phyloP scores from a whole-genome alignment of 352 stramenopile genomes.

The Pythium rhizo-oryzae region DNA sequence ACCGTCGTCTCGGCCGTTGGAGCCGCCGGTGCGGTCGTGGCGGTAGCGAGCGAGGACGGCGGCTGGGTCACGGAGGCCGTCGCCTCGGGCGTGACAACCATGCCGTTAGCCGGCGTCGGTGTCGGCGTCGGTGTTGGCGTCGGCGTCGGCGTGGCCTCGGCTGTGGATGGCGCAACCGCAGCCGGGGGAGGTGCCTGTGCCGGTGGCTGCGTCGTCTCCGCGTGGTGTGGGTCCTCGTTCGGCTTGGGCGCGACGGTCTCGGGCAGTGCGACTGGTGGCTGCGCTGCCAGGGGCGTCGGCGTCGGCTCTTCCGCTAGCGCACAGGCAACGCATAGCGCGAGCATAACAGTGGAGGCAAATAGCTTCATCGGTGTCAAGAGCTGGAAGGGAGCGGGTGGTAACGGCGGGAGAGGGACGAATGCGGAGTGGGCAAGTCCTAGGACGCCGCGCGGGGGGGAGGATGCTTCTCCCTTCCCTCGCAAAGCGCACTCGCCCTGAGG shows the following conservation, averaged over 20 bases:
- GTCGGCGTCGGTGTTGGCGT: background rate
- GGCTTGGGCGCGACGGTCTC: background rate
- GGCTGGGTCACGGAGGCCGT: slow-evolving; percentile 1
- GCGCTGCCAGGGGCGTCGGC: slow-evolving; percentile 2
- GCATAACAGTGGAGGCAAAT: background rate
- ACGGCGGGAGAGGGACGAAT: too few relatives aligned
- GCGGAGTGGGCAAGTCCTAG: slow-evolving; percentile 2
- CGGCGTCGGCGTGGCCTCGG: slow-evolving; percentile 3
- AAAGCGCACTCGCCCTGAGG: too few relatives aligned
- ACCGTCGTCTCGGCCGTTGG: background rate
- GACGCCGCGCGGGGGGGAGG: too few relatives aligned
- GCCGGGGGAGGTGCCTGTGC: background rate
- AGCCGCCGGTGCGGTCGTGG: background rate
- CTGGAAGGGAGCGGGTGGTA: too few relatives aligned
- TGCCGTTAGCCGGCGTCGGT: background rate
- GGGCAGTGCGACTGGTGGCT: background rate
- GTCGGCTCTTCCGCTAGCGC: background rate
- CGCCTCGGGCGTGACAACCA: background rate
- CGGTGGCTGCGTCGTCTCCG: slow-evolving; percentile 5
- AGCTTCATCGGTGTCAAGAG: slow-evolving; percentile 5
- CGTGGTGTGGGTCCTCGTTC: background rate
- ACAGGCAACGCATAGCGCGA: background rate
- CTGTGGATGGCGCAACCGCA: background rate
- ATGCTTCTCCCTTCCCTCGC: too few relatives aligned
- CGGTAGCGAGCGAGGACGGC: background rate